A percentile compares a stretch with the other conserved stretches of the same genome.
Conservation (phyloP, 2,329 filamentous ascomycete species). For the Diplodia intermedia region DNA sequence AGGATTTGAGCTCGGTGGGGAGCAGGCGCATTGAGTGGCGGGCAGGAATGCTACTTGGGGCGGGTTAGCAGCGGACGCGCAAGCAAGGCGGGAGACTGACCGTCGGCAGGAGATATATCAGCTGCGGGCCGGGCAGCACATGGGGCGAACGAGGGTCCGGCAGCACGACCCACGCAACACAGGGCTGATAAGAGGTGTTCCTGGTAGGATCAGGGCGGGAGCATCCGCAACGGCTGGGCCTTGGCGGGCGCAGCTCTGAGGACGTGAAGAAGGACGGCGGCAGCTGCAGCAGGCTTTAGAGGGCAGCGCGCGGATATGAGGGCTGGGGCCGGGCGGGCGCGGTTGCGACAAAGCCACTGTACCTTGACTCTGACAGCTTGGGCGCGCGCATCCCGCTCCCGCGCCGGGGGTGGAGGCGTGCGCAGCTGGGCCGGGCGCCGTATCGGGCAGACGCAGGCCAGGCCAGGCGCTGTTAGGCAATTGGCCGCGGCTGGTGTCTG, state of each 20-base stretch:
- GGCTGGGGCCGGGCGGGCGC: background rate
- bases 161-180: slow-evolving; percentile 9
- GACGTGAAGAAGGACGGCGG: background rate
- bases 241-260: background rate
- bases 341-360: slow-evolving; percentile 11
- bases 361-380: slow-evolving; percentile 5
- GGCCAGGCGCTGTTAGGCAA: slow-evolving; percentile 20
- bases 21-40: slow-evolving; percentile 26
- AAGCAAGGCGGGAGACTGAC: slow-evolving; percentile 12
- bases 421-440: slow-evolving; percentile 18
- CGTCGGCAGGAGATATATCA: slow-evolving; percentile 22
- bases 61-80: background rate
- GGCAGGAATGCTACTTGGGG: background rate
- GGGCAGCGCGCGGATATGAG: background rate
- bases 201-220: slow-evolving; percentile 22
- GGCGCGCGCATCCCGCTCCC: slow-evolving; percentile 29
- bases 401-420: slow-evolving; percentile 28
- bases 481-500: slow-evolving; percentile 23
- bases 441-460: slow-evolving; percentile 21
- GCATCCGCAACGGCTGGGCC: slow-evolving; percentile 23
- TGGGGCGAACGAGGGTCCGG: background rate
- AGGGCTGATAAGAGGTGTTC: background rate
- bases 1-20: slow-evolving; percentile 1
- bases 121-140: background rate
- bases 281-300: slow-evolving; percentile 9